A percentile compares a stretch with the other conserved stretches of the same genome.
Evolutionary conservation across 2,329 filamentous ascomycete genomes (phyloP).

Genomic region (Mycosphaerella sp.): DNA sequence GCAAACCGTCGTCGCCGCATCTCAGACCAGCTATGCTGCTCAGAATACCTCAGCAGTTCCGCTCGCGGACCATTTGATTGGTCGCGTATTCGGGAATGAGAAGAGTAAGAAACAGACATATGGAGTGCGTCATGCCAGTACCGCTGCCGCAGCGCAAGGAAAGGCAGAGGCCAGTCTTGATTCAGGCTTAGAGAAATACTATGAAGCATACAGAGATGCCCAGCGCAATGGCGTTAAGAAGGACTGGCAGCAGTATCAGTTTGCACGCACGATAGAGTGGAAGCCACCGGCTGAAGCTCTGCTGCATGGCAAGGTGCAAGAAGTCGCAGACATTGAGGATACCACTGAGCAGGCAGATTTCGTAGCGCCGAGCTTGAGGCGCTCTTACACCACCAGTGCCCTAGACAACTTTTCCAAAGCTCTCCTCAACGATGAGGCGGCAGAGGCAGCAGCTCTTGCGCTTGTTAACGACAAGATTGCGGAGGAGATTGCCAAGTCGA

Average conservation of each 20-base stretch:
- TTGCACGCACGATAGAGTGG: conserved; percentile 84
- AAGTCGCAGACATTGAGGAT: conserved; percentile 36
- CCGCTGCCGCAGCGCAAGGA: conserved; percentile 33
- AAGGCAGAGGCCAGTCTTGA: conserved; percentile 33
- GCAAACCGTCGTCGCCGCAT: conserved; percentile 92
- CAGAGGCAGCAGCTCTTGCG: conserved; percentile 57
- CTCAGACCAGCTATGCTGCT: conserved; percentile 74
- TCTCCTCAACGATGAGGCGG: conserved; percentile 44
- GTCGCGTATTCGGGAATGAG: conserved; percentile 42
- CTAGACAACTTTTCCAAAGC: conserved; percentile 56
- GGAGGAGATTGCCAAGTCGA: conserved; percentile 63
- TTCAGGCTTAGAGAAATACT: conserved; percentile 76
- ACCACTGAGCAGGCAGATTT: conserved; percentile 30
- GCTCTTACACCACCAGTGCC: conserved; percentile 49
- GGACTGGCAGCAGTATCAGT: conserved; percentile 79
- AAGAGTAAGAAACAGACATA: conserved; percentile 30
- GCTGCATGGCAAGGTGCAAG: conserved; percentile 35
- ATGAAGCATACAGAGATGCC: conserved; percentile 78
- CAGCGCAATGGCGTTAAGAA: conserved; percentile 69
- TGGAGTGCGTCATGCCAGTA: conserved; percentile 34
- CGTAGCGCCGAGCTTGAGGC: conserved; percentile 36
- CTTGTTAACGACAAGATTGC: conserved; percentile 81
- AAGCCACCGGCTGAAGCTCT: conserved; percentile 48
- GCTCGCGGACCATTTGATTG: conserved; percentile 46
- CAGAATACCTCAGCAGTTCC: conserved; percentile 52